Evolutionary conservation across 139 green algal genomes (phyloP).

Genomic region (Zygnema cylindricum): DNA sequence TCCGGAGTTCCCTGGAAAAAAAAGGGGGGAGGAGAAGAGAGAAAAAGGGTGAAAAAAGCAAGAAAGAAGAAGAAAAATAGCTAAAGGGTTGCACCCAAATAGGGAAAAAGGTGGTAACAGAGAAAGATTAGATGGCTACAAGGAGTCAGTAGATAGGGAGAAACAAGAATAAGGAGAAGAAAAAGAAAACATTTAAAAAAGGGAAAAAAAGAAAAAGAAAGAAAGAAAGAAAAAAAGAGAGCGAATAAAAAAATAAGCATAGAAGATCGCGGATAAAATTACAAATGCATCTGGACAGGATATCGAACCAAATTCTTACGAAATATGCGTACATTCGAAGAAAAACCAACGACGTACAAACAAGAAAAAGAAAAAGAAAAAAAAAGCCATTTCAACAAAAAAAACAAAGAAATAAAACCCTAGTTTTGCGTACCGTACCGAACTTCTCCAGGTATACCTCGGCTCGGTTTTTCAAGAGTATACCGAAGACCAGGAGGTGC

Average conservation of each 20-base stretch:
- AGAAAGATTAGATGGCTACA: no score
- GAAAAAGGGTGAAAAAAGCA: background rate
- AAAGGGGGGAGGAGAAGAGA: background rate
- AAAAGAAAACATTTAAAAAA: no score
- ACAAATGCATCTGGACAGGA: background rate
- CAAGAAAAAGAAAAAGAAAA: no score
- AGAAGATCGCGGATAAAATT: background rate
- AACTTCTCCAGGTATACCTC: no score
- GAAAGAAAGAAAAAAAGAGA: background rate
- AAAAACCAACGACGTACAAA: no score
- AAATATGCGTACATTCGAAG: background rate
- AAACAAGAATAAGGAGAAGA: constrained; percentile 7
- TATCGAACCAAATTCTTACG: background rate
- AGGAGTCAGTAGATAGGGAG: no score
- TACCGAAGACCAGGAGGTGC: no score
- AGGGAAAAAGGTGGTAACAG: no score
- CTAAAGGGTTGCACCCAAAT: background rate
- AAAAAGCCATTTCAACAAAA: no score
- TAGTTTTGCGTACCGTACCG: no score
- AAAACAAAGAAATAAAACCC: no score
- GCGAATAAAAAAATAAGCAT: background rate
- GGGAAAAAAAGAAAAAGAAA: background rate
- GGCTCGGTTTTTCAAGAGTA: no score
- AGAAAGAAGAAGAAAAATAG: background rate
- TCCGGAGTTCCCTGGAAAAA: constrained; percentile 82